Evolutionary conservation across 2,329 filamentous ascomycete species (phyloP).

Genomic region (Thermoascus crustaceus): DNA sequence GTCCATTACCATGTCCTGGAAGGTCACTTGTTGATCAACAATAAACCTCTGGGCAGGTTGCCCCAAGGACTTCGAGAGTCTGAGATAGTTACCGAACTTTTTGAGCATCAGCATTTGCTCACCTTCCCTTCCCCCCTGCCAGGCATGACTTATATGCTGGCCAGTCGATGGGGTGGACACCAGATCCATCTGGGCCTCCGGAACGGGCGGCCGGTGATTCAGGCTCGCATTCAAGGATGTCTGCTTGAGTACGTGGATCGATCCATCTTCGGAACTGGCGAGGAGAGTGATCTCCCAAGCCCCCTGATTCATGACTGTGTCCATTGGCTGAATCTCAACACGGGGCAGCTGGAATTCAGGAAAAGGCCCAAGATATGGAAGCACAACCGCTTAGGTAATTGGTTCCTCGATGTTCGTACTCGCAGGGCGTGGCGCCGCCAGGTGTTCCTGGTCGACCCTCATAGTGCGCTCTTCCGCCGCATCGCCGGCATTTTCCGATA

Average conservation of each 20-base stretch:
- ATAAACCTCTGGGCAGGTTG: constrained; percentile 44
- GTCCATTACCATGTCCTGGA: constrained; percentile 41
- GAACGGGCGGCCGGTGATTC: constrained; percentile 34
- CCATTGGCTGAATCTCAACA: constrained; percentile 52
- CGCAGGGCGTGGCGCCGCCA: constrained; percentile 19
- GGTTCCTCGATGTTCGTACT: constrained; percentile 29
- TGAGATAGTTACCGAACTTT: constrained; percentile 41
- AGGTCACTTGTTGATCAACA: constrained; percentile 44
- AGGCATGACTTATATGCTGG: constrained; percentile 48
- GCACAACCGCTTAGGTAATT: constrained; percentile 25
- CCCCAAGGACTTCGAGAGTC: constrained; percentile 44
- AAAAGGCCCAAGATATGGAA: constrained; percentile 37
- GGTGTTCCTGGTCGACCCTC: constrained; percentile 42
- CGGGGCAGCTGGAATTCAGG: constrained; percentile 45
- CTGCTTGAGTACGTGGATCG: constrained; percentile 29
- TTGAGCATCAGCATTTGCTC: constrained; percentile 45
- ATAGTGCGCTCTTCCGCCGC: constrained; percentile 31
- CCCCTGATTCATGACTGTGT: constrained; percentile 45
- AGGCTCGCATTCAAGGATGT: constrained; percentile 35
- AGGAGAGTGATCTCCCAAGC: constrained; percentile 43
- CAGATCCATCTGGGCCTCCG: constrained; percentile 50
- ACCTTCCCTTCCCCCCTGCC: constrained; percentile 44
- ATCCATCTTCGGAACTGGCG: constrained; percentile 14
- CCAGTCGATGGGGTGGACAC: constrained; percentile 29
- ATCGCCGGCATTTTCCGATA: constrained; percentile 40